phyloP scores from a whole-genome alignment of 768 basidiomycete genomes.

The Mycena metata region DNA sequence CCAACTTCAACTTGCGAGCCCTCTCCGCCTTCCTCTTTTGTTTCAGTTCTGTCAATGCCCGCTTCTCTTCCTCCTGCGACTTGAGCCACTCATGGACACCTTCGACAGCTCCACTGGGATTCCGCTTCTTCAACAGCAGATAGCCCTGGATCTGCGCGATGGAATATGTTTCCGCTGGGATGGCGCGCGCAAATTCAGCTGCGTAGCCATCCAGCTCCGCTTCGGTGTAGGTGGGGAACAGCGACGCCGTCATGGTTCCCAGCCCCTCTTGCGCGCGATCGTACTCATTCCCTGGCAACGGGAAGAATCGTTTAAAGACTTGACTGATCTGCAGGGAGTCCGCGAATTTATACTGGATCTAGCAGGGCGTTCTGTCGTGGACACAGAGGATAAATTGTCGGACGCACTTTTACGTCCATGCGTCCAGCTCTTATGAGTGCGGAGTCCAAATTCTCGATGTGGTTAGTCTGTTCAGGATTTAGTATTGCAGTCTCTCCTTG shows the following conservation, averaged over 20 bases:
- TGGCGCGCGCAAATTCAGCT: constrained; percentile 11
- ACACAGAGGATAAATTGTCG: neutral
- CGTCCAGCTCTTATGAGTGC: constrained; percentile 33
- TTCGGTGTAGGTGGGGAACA: constrained; percentile 1
- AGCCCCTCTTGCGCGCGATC: too few species aligned
- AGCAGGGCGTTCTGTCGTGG: neutral
- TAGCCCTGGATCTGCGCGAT: constrained; percentile 55
- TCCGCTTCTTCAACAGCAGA: constrained; percentile 41
- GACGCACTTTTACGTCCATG: constrained; percentile 32
- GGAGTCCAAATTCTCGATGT: constrained; percentile 33
- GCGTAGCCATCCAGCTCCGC: neutral
- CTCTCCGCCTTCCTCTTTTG: constrained; percentile 10
- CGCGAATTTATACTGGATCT: constrained; percentile 35
- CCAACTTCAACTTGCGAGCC: too few species aligned
- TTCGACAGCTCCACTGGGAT: constrained; percentile 18
- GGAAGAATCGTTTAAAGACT: constrained; percentile 31
- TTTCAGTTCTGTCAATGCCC: neutral
- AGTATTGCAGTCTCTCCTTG: neutral
- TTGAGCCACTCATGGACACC: constrained; percentile 44
- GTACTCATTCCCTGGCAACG: neutral
- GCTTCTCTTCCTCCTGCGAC: constrained; percentile 33
- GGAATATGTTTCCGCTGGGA: constrained; percentile 48
- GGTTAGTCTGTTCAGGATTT: constrained; percentile 28
- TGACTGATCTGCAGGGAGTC: constrained; percentile 18
- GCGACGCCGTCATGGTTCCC: too few species aligned